Conservation (phyloP, 208 protist species). For the Paratrypanosoma confusum region DNA sequence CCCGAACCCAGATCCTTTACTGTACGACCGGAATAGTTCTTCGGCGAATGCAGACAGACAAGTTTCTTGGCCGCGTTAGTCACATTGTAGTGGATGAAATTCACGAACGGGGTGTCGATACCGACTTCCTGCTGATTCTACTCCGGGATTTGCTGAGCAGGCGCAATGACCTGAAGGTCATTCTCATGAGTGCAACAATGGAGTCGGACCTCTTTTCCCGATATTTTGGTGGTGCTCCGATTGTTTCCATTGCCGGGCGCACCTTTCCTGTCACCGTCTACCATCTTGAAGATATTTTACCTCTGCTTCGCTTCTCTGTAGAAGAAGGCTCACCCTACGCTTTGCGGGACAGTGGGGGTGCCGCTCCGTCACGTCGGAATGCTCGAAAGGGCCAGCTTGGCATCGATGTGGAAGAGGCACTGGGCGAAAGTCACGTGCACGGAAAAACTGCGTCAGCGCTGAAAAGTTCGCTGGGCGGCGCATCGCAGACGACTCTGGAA, state of each 20-base stretch:
- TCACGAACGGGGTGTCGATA: slow-evolving; percentile 95
- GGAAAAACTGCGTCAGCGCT: background rate
- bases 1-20: slow-evolving; percentile 84
- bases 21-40: slow-evolving; percentile 92
- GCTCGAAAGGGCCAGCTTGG: slow-evolving; percentile 47
- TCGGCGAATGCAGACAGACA: slow-evolving; percentile 80
- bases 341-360: slow-evolving; percentile 3
- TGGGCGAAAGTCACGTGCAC: slow-evolving; percentile 25
- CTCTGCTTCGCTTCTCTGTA: slow-evolving; percentile 59
- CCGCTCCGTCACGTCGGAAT: slow-evolving; percentile 49
- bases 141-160: slow-evolving; percentile 75
- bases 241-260: slow-evolving; percentile 88
- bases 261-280: slow-evolving; percentile 91
- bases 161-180: slow-evolving; percentile 72
- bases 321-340: slow-evolving; percentile 74
- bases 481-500: slow-evolving; percentile 45
- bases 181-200: slow-evolving; percentile 94
- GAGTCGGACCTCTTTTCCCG: slow-evolving; percentile 88
- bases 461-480: no score
- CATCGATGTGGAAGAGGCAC: slow-evolving; percentile 52
- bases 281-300: slow-evolving; percentile 92
- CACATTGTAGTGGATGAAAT: slow-evolving; percentile 94
- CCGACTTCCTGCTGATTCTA: slow-evolving; percentile 91
- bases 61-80: slow-evolving; percentile 75
- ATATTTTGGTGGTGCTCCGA: slow-evolving; percentile 85